Conservation (phyloP, 345 rosid species). For the Brassica cretica region DNA sequence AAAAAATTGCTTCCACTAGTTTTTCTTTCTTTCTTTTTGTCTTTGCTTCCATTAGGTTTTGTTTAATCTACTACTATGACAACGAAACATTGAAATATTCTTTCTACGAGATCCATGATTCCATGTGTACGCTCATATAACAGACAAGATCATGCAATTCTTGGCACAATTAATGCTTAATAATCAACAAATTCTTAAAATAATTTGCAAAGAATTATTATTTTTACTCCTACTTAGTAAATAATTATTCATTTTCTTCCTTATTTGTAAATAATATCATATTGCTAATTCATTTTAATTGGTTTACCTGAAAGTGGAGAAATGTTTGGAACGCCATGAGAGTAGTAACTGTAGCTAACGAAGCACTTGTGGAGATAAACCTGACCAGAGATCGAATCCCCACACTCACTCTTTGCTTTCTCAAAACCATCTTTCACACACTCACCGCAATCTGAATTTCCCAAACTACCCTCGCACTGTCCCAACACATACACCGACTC, state of each 20-base stretch:
- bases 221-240: neutral
- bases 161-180: neutral
- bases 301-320: conserved; percentile 47
- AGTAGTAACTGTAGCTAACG: conserved; percentile 76
- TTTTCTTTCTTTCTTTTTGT: neutral
- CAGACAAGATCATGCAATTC: neutral
- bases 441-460: conserved; percentile 54
- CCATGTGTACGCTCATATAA: neutral
- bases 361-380: conserved; percentile 73
- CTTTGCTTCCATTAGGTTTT: conserved; percentile 1
- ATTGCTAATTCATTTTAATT: neutral
- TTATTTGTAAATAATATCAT: neutral
- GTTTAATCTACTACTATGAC: conserved; percentile 1
- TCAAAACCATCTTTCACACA: conserved; percentile 65
- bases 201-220: neutral
- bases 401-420: conserved; percentile 57
- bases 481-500: conserved; percentile 64
- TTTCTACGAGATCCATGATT: conserved; percentile 15
- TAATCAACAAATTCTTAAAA: neutral
- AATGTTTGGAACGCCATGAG: conserved; percentile 67
- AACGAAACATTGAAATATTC: conserved; percentile 13
- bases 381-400: conserved; percentile 66
- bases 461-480: conserved; percentile 86
- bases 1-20: conserved; percentile 12
- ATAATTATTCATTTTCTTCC: neutral